Percentiles rank a stretch among this genome's conserved stretches.
These are phyloP conservation scores for Arctostaphylos glauca DNA, from an alignment of 148 eudicot species.

Conservation along the genomic window DNA sequence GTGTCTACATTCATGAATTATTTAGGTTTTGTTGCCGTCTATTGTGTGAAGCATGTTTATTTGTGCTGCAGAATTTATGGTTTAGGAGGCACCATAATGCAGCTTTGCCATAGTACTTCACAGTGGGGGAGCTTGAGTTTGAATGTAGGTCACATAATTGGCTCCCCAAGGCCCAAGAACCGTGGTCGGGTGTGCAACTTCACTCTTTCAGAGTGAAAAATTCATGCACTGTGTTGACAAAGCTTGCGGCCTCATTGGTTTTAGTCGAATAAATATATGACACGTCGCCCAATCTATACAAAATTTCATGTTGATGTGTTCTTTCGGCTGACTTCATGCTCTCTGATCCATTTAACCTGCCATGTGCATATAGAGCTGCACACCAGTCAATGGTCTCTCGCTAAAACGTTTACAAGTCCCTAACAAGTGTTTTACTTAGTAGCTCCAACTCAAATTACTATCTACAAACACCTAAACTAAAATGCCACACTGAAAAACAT, in stretches of 20 bases:
- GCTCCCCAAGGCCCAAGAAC: neutral
- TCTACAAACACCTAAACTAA: neutral
- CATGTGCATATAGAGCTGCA: neutral
- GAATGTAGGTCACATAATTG: neutral
- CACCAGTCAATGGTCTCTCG: neutral
- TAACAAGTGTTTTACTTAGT: neutral
- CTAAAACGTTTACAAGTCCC: neutral
- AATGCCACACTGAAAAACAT: neutral
- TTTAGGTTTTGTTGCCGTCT: neutral
- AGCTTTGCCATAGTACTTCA: neutral
- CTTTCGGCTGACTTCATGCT: neutral
- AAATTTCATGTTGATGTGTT: neutral
- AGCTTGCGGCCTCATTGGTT: neutral
- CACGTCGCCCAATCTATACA: neutral
- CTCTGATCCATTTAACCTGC: neutral
- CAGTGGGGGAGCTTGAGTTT: neutral
- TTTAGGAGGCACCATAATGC: neutral
- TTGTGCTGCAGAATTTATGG: neutral
- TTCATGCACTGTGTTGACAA: neutral
- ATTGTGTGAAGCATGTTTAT: neutral
- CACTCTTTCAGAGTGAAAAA: neutral
- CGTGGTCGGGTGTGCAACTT: neutral
- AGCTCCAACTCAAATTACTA: neutral
- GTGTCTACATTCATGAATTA: neutral
- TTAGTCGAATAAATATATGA: neutral